Percentiles rank a stretch among this genome's conserved stretches.
phyloP scores from a whole-genome alignment of 1,284 basidiomycete species.

The Ganoderma multipileum region DNA sequence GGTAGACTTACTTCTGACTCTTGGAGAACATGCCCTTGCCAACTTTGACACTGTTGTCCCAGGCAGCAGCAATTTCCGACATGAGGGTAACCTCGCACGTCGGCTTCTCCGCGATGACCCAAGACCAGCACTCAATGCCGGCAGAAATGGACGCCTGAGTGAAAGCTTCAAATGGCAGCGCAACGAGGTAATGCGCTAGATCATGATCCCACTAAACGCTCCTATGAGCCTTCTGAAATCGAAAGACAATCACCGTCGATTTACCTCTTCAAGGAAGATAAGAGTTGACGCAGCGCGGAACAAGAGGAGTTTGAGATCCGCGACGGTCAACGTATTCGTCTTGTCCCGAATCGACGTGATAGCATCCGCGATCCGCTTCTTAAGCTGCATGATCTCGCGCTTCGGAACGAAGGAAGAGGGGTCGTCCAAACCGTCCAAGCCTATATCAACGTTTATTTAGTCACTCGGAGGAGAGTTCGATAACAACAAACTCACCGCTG shows the following conservation, averaged over 20 bases:
- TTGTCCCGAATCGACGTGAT: slow-evolving; percentile 76
- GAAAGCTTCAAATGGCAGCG: slow-evolving; percentile 89
- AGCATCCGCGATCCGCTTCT: slow-evolving; percentile 73
- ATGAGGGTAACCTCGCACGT: slow-evolving; percentile 80
- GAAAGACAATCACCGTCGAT: slow-evolving; percentile 1
- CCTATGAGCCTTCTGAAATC: slow-evolving; percentile 5
- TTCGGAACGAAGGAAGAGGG: slow-evolving; percentile 31
- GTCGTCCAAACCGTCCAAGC: slow-evolving; percentile 18
- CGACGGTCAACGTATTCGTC: slow-evolving; percentile 73
- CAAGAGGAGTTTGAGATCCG: slow-evolving; percentile 85
- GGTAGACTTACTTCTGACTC: slow-evolving; percentile 71
- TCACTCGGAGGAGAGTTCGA: not conserved
- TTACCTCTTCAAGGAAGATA: slow-evolving; percentile 73
- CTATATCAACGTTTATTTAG: not conserved
- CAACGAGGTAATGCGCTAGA: slow-evolving; percentile 88
- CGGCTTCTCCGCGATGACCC: slow-evolving; percentile 91
- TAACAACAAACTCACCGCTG: slow-evolving; percentile 46
- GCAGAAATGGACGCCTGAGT: slow-evolving; percentile 87
- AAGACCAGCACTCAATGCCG: slow-evolving; percentile 96
- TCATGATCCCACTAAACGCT: slow-evolving; percentile 78
- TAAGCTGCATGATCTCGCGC: slow-evolving; percentile 49
- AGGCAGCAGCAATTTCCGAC: slow-evolving; percentile 87
- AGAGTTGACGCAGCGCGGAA: slow-evolving; percentile 89
- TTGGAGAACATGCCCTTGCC: slow-evolving; percentile 86
- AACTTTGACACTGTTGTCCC: slow-evolving; percentile 83